Conservation (phyloP, 2,329 filamentous ascomycete genomes). For the Penicillium glabrum region DNA sequence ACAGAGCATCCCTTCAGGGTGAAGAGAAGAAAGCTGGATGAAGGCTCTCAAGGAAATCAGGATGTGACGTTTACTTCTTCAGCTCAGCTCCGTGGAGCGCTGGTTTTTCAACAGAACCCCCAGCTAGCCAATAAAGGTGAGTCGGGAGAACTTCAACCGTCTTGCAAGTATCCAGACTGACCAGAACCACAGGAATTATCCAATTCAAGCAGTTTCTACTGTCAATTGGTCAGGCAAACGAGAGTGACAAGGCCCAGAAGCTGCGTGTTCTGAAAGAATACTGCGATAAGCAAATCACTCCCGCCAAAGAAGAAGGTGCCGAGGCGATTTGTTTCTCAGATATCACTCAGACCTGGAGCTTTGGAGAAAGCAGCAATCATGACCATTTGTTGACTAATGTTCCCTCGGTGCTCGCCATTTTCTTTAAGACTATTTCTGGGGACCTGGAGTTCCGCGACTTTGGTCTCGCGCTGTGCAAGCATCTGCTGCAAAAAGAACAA, state of each 20-base stretch:
- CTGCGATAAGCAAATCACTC: slow-evolving; percentile 55
- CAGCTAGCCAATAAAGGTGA: slow-evolving; percentile 61
- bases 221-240: slow-evolving; percentile 37
- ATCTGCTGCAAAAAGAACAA: slow-evolving; percentile 76
- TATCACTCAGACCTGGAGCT: slow-evolving; percentile 84
- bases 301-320: slow-evolving; percentile 50
- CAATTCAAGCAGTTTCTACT: slow-evolving; percentile 47
- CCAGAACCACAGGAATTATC: slow-evolving; percentile 36
- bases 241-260: slow-evolving; percentile 38
- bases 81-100: slow-evolving; percentile 66
- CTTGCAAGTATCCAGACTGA: neutral
- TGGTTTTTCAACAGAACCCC: slow-evolving; percentile 70
- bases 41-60: slow-evolving; percentile 15
- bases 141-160: slow-evolving; percentile 43
- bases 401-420: slow-evolving; percentile 75
- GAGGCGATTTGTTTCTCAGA: slow-evolving; percentile 69
- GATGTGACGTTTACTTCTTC: slow-evolving; percentile 44
- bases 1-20: slow-evolving; percentile 33
- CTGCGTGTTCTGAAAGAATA: slow-evolving; percentile 47
- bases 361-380: slow-evolving; percentile 75
- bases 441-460: slow-evolving; percentile 72
- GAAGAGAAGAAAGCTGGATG: slow-evolving; percentile 44
- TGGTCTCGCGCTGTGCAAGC: slow-evolving; percentile 76
- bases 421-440: slow-evolving; percentile 75
- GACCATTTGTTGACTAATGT: slow-evolving; percentile 79